phyloP scores from a whole-genome alignment of 192 early-diverging fungal species.

The Podila minutissima region DNA sequence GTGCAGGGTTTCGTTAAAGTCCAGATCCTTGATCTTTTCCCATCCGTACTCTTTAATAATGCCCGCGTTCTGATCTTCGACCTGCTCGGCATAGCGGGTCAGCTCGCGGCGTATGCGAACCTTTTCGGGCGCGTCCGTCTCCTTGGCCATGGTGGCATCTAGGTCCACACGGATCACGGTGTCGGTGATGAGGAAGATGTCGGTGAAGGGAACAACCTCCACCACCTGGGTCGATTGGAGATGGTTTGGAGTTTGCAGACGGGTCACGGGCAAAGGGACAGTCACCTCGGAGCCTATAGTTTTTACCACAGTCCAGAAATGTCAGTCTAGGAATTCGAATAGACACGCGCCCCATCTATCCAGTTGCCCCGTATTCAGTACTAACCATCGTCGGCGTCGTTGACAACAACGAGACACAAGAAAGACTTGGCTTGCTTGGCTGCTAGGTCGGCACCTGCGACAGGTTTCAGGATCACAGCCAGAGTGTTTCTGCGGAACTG shows the following conservation, averaged over 20 bases:
- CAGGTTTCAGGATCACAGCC: constrained; percentile 68
- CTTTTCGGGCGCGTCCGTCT: constrained; percentile 28
- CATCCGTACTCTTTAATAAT: constrained; percentile 78
- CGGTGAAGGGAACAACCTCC: constrained; percentile 30
- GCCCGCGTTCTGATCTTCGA: constrained; percentile 23
- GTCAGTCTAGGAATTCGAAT: neutral
- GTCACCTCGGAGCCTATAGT: constrained; percentile 18
- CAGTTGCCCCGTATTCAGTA: neutral
- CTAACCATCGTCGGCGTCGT: constrained; percentile 9
- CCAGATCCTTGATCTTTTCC: constrained; percentile 86
- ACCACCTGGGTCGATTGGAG: constrained; percentile 24
- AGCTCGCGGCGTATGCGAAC: constrained; percentile 16
- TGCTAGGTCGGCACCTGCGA: constrained; percentile 44
- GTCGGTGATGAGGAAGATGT: constrained; percentile 42
- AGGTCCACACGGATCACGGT: constrained; percentile 9
- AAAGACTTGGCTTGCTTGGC: constrained; percentile 50
- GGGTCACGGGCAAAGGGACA: constrained; percentile 30
- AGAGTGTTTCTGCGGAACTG: constrained; percentile 74
- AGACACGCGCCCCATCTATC: no score
- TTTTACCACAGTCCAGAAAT: constrained; percentile 1
- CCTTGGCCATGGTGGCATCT: constrained; percentile 20
- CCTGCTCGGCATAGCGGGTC: constrained; percentile 33
- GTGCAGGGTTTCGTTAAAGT: constrained; percentile 80
- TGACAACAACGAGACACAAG: constrained; percentile 40
- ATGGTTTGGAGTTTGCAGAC: constrained; percentile 16